Evolutionary conservation across 306 rosid species (phyloP), one percentile per base, ranked within the genome.

Genomic region (Luffa acutangula): DNA sequence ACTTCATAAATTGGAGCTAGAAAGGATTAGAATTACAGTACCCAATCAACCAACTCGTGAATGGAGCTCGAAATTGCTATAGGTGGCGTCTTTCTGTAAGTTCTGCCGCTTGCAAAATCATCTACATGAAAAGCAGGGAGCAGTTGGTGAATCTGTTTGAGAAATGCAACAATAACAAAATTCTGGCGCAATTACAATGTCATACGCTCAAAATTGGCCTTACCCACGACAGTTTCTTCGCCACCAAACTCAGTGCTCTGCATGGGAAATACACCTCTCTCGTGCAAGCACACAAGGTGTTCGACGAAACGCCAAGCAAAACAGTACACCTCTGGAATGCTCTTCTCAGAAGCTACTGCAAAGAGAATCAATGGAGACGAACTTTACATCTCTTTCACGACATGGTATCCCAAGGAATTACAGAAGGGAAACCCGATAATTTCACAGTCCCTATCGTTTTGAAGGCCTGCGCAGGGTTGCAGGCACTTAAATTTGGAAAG

Each of bases 271-370:
- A 88, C 77, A 82, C 80, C 10, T 86, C 91, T 21, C 77, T 87
- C 13, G 65, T 2, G 34, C 69, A 81, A 37, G 97, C 91, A 14
- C 89, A 88, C 17, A 79, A 83, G 70, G 63, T 90, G 84, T 89
- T 92, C 48, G 91, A 88, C 12, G 97, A 90, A 88, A 85, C 87
- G 49, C 88, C 89, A 5, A 20, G 39, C 0, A 90, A 58, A 84
- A 83, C 87, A 52, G 87, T 84, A 20, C 83, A 83, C 77, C 87
- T 89, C 0, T 92, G 92, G 94, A 90, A 90, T 78, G 92, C 93
- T 52, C 63, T 87, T 36, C 90, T 92, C 9, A 83, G 97, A 81
- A 87, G 92, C 81, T 87, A 83, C 59, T 85, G 66, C 70, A 72
- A 49, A 17, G 85, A 84, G 63, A 86, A 89, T 43, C 80, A 80